Evolutionary conservation across 202 grass and related monocot genomes (phyloP).

Genomic region (Setaria viridis): DNA sequence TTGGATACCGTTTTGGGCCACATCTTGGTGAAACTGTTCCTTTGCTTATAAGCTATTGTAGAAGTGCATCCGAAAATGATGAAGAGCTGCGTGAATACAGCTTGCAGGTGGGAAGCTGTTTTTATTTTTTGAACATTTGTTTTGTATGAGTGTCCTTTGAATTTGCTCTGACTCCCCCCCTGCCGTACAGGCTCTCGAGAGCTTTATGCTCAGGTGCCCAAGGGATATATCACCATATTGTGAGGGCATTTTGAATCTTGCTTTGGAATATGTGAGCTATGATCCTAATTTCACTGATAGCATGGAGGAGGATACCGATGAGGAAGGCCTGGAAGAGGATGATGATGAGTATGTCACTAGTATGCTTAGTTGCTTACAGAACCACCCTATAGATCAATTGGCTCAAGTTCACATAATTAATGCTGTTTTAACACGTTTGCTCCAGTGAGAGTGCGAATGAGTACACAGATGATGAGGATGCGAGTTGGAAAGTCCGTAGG

Average conservation of each 20-base stretch:
- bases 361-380: slow-evolving; percentile 18
- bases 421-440: slow-evolving; percentile 29
- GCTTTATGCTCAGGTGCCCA: slow-evolving; percentile 94
- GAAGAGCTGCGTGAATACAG: slow-evolving; percentile 98
- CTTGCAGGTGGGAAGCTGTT: slow-evolving; percentile 70
- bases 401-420: slow-evolving; percentile 16
- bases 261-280: slow-evolving; percentile 96
- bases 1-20: slow-evolving; percentile 98
- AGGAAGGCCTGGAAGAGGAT: slow-evolving; percentile 87
- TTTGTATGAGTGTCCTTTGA: slow-evolving; percentile 23
- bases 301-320: slow-evolving; percentile 98
- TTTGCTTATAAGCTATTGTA: slow-evolving; percentile 94
- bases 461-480: slow-evolving; percentile 99
- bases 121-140: not conserved
- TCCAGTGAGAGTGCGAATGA: slow-evolving; percentile 92
- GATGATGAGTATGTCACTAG: slow-evolving; percentile 85
- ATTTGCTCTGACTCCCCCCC: slow-evolving; percentile 13
- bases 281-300: slow-evolving; percentile 99
- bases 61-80: slow-evolving; percentile 92
- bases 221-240: slow-evolving; percentile 95
- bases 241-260: slow-evolving; percentile 84
- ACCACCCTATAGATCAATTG: slow-evolving; percentile 11
- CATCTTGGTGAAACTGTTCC: slow-evolving; percentile 90
- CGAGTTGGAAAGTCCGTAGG: slow-evolving; percentile 98
- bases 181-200: slow-evolving; percentile 82